Evolutionary conservation across 2,329 filamentous ascomycete species (phyloP).

Genomic region (Apiospora rasikravindrae): DNA sequence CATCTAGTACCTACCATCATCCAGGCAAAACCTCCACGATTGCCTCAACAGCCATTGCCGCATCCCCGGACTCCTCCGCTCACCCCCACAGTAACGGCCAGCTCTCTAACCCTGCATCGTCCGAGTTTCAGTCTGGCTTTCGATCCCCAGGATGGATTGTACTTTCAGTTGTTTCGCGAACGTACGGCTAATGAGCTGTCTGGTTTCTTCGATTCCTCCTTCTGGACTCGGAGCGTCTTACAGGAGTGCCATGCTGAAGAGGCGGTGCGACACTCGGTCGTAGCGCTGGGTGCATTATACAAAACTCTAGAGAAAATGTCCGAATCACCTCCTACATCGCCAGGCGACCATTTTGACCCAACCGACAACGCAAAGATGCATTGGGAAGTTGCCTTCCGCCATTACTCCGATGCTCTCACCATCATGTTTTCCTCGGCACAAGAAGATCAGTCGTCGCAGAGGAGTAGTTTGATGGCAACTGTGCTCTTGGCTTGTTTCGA

Average conservation of each 20-base stretch:
- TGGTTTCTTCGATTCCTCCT: conserved; percentile 69
- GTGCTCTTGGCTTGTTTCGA: conserved; percentile 72
- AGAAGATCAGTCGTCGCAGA: conserved; percentile 51
- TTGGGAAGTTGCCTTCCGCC: conserved; percentile 64
- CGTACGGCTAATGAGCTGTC: conserved; percentile 68
- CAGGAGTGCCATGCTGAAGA: conserved; percentile 67
- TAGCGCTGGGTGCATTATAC: conserved; percentile 70
- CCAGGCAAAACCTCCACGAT: conserved; percentile 23
- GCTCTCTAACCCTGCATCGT: conserved; percentile 44
- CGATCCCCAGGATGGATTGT: conserved; percentile 57
- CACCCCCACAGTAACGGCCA: conserved; percentile 25
- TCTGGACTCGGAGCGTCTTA: conserved; percentile 68
- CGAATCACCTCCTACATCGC: conserved; percentile 56
- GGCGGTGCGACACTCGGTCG: conserved; percentile 67
- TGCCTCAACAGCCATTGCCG: conserved; percentile 22
- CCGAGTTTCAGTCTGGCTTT: conserved; percentile 54
- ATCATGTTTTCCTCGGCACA: conserved; percentile 52
- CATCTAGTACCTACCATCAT: conserved; percentile 17
- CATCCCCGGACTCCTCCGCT: conserved; percentile 38
- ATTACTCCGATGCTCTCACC: conserved; percentile 63
- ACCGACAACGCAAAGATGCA: conserved; percentile 52
- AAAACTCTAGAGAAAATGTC: conserved; percentile 67
- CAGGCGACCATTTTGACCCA: conserved; percentile 39
- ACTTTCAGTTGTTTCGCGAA: conserved; percentile 66
- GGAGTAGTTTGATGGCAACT: conserved; percentile 66